These are phyloP conservation scores for Setaria viridis DNA, from an alignment of 202 grass and related monocot species.

Conservation along the genomic window DNA sequence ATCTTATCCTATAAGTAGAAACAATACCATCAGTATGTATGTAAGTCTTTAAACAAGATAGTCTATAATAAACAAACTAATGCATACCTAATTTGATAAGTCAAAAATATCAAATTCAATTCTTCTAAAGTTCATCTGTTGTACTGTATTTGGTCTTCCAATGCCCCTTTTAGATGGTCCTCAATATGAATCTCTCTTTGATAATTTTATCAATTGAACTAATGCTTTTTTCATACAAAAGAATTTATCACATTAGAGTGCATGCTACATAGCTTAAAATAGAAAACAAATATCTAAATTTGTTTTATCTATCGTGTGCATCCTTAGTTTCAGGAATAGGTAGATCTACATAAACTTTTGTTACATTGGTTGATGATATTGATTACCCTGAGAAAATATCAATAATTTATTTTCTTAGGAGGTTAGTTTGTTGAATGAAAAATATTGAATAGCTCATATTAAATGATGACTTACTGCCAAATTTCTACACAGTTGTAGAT, in stretches of 20 bases:
- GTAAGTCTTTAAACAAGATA: neutral
- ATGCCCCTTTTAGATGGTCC: neutral
- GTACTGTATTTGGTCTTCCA: neutral
- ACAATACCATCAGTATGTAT: too few relatives aligned
- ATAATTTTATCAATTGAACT: too few relatives aligned
- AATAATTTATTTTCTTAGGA: neutral
- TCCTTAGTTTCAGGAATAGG: neutral
- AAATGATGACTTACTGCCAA: neutral
- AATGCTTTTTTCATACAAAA: too few relatives aligned
- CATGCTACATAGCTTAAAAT: neutral
- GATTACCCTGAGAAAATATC: neutral
- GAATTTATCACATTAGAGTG: too few relatives aligned
- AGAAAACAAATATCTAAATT: neutral
- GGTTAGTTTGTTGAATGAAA: too few relatives aligned
- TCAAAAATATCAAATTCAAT: neutral
- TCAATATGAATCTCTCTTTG: too few relatives aligned
- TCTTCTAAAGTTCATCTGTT: constrained; percentile 12
- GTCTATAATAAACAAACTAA: neutral
- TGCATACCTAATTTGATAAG: neutral
- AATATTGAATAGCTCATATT: neutral
- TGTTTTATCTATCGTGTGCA: neutral
- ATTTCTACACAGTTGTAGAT: neutral
- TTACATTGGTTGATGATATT: neutral
- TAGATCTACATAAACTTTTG: neutral
- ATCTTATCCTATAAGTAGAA: neutral